Evolutionary conservation across 805 yeast genomes (phyloP), one percentile per base, ranked within the genome.

Genomic region (Tetrapisispora nanseiensis): DNA sequence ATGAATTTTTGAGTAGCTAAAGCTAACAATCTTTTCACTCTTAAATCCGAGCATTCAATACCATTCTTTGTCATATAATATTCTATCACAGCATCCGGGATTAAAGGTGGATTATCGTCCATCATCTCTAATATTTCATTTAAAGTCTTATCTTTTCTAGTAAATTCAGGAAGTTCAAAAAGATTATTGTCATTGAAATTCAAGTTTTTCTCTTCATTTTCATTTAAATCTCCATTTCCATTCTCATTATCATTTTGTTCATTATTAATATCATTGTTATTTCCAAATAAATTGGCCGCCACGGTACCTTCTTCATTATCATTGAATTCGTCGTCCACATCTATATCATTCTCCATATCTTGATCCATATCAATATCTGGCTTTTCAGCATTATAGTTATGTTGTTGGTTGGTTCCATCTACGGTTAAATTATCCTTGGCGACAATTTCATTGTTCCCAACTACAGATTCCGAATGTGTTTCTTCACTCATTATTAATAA

Each of bases 41-140:
- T 74, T 12, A 76, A 66, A 58, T 90, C 95, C 31, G 81, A 71
- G 22, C 92, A 77, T 45, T 80, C 82, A 53, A 92, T 80, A 31
- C 97, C 97, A 47, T 86, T 82, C 55, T 82, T 81, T 20, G 86
- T 76, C 40, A 90, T 65, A 55, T 90, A 92, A 59, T 87, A 92
- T 57, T 90, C 97, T 0, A 95, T 84, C 10, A 92, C 97, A 0
- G 95, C 89, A 59, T 92, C 97, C 0, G 98, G 98, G 32, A 92
- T 92, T 27, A 90, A 81, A 2, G 98, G 98, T 3, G 95, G 86
- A 59, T 81, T 86, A 45, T 87, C 96, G 50, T 86, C 95, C 90
- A 92, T 82, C 70, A 87, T 69, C 27, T 81, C 82, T 23, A 92
- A 68, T 28, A 92, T 80, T 52, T 92, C 97, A 51, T 81, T 77